Evolutionary conservation across 176 grass and related monocot genomes (phyloP), one percentile per base, ranked within the genome.

Genomic region (Bolboschoenus planiculmis): DNA sequence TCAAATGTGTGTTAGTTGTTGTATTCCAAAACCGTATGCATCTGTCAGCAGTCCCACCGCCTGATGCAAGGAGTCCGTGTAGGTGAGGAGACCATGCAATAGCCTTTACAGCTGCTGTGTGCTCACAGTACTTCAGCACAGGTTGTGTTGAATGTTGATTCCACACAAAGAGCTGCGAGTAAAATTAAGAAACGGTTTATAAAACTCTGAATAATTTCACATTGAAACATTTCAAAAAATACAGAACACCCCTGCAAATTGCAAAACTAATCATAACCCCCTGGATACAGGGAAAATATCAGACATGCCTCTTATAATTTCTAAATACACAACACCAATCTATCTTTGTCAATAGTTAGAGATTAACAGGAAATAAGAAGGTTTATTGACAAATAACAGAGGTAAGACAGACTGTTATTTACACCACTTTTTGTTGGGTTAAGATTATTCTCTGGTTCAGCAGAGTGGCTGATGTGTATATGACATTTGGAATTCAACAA

Each of bases 11-110:
- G 77, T 99, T 91, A 16, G 91, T 99, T 53, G 91, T 89, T 0
- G 97, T 96, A 84, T 99, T 99, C 97, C 97, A 99, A 85, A 99
- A 99, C 5, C 93, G 89, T 77, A 99, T 99, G 56, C 91, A 99
- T 87, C 91, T 91, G 90, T 99, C 97, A 74, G 97, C 97, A 48
- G 97, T 99, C 75, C 97, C 97, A 73, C 97, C 97, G 56, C 97
- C 97, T 68, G 97, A 99, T 85, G 97, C 93, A 86, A 99, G 93
- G 60, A 99, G 70, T 1, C 97, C 97, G 78, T 99, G 91, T 21
- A 99, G 83, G 87, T 99, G 97, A 76, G 97, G 97, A 21, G 97
- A 99, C 97, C 97, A 99, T 36, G 97, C 97, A 89, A 99, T 95
- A 80, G 97, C 97, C 84, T 99, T 99, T 62, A 99, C 97, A 84